Conservation (phyloP, 768 basidiomycete genomes). For the Lactarius akahatsu region DNA sequence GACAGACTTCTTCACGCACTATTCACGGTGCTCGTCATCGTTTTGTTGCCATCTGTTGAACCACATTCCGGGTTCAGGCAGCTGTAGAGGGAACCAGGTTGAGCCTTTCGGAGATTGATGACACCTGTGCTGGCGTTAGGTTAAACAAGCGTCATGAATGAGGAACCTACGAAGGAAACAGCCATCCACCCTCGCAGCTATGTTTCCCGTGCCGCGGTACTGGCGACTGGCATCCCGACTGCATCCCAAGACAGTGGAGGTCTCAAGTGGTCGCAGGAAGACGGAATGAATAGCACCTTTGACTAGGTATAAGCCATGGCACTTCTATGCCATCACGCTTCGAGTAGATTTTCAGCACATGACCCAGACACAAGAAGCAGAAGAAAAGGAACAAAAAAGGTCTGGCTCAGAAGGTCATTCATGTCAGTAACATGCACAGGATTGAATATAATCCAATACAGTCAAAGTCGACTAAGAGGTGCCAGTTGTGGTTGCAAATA, state of each 20-base stretch:
- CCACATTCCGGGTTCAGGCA: constrained; percentile 45
- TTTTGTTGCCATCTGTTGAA: neutral
- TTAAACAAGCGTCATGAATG: neutral
- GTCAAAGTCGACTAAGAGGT: constrained; percentile 87
- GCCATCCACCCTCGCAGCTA: constrained; percentile 77
- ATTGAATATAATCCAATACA: constrained; percentile 35
- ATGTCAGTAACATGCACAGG: constrained; percentile 72
- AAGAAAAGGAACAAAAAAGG: neutral
- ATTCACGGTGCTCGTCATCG: constrained; percentile 57
- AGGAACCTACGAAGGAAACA: constrained; percentile 54
- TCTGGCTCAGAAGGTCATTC: constrained; percentile 54
- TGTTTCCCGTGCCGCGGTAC: constrained; percentile 84
- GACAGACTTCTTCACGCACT: constrained; percentile 84
- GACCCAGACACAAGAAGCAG: neutral
- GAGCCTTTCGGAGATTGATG: constrained; percentile 58
- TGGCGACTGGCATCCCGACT: constrained; percentile 83
- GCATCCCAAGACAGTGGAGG: constrained; percentile 50
- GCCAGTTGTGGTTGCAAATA: constrained; percentile 68
- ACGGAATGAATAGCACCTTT: neutral
- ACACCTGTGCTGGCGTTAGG: neutral
- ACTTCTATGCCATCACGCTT: neutral
- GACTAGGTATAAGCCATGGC: neutral
- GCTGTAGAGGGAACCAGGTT: constrained; percentile 64
- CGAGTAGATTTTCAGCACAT: constrained; percentile 11
- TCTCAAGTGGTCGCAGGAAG: too few relatives aligned